These are phyloP conservation scores for Torrubiellomyces zombiae DNA, from an alignment of 2,329 filamentous ascomycete species.

Conservation along the genomic window DNA sequence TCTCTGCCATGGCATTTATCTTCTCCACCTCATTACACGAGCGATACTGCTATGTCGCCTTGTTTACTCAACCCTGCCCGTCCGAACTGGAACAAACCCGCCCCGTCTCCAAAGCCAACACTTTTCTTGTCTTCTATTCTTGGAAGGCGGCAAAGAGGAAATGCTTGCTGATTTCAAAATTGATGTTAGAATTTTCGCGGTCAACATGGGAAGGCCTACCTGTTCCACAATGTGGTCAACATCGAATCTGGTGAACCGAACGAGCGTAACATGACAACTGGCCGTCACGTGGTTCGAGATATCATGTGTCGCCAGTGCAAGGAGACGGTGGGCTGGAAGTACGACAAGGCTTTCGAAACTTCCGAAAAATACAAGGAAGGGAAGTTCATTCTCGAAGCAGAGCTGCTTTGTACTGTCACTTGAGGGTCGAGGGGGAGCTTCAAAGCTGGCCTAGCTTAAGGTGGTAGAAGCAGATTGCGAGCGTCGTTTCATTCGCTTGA, in stretches of 20 bases:
- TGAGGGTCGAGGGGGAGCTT: too few relatives aligned
- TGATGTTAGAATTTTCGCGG: conserved; percentile 75
- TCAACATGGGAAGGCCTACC: conserved; percentile 93
- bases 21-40: conserved; percentile 1
- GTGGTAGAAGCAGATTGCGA: too few relatives aligned
- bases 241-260: conserved; percentile 66
- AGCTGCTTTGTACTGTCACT: conserved; percentile 70
- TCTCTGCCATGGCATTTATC: too few relatives aligned
- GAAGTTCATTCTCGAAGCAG: conserved; percentile 90
- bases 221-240: conserved; percentile 92
- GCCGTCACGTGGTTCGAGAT: conserved; percentile 83
- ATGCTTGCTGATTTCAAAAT: not conserved
- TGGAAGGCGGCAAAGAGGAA: not conserved
- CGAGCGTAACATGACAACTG: conserved; percentile 97
- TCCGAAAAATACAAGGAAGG: conserved; percentile 98
- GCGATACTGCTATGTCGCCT: too few relatives aligned
- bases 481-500: too few relatives aligned
- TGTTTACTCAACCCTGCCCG: too few relatives aligned
- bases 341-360: conserved; percentile 87
- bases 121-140: not conserved
- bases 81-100: too few relatives aligned
- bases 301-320: conserved; percentile 84
- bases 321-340: conserved; percentile 93
- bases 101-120: too few relatives aligned
- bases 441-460: too few relatives aligned